These are phyloP conservation scores for Ilex asprella DNA, from an alignment of 257 asterid genomes.

Conservation along the genomic window DNA sequence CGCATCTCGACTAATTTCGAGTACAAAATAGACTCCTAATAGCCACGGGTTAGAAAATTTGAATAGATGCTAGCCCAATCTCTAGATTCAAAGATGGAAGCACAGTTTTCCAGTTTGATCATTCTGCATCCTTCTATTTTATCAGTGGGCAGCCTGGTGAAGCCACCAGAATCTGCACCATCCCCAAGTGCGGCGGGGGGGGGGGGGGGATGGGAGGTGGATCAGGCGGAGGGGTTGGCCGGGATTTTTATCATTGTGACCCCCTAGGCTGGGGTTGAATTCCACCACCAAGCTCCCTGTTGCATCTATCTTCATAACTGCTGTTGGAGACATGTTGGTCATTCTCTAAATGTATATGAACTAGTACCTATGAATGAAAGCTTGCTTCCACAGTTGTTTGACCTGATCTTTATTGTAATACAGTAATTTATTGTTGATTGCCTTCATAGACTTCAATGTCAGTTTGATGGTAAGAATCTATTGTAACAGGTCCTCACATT, in stretches of 20 bases:
- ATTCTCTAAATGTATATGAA: conserved; percentile 21
- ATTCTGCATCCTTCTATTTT: conserved; percentile 58
- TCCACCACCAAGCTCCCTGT: conserved; percentile 21
- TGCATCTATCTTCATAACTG: conserved; percentile 26
- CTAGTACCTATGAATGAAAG: too few relatives aligned
- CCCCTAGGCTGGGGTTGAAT: conserved; percentile 11
- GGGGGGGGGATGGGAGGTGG: neutral
- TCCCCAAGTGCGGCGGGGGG: conserved; percentile 11
- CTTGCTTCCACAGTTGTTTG: too few relatives aligned
- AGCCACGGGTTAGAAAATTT: conserved; percentile 43
- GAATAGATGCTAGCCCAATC: conserved; percentile 49
- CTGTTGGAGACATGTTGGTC: conserved; percentile 19
- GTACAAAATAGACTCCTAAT: conserved; percentile 58
- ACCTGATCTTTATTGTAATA: too few relatives aligned
- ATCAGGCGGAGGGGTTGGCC: conserved; percentile 9
- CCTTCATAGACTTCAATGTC: too few relatives aligned
- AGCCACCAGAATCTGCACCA: conserved; percentile 28
- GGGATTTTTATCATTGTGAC: conserved; percentile 16
- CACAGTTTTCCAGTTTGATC: conserved; percentile 39
- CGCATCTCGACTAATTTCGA: conserved; percentile 16
- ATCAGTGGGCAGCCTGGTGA: conserved; percentile 45
- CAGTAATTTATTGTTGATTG: too few relatives aligned
- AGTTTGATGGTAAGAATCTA: too few relatives aligned
- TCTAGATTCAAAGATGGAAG: conserved; percentile 41
- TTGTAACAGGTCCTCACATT: too few relatives aligned